Evolutionary conservation across 23 red algal genomes (phyloP), one percentile per base, ranked within the genome.

Genomic region (Gracilaria gracilis): DNA sequence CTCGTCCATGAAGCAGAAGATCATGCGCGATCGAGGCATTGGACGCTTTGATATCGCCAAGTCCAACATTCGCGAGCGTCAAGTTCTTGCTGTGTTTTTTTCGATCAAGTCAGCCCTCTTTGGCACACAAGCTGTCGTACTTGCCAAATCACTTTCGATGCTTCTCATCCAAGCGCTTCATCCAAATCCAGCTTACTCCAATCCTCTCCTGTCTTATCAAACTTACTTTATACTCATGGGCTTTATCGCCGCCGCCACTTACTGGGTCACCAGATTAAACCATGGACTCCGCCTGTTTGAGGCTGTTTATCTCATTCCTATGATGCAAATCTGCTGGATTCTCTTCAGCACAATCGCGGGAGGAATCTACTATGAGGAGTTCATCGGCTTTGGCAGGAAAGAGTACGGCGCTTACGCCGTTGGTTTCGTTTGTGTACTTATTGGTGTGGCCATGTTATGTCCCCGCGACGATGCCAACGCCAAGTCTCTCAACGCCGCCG

Each of bases 311-410:
- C 81, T 94, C 19, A 86, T 97, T 27, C 95, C 95, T 0, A 93
- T 97, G 95, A 93, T 97, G 95, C 89, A 97, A 62, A 97, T 97
- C 39, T 89, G 83, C 76, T 97, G 95, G 95, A 97, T 97, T 69
- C 69, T 97, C 34, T 93, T 97, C 80, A 86, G 85, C 64, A 91
- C 91, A 9, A 81, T 97, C 27, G 80, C 89, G 0, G 95, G 95
- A 7, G 95, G 95, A 38, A 93, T 97, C 39, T 97, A 97, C 66
- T 97, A 93, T 32, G 88, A 97, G 65, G 95, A 97, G 83, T 97
- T 97, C 61, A 90, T 65, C 75, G 86, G 80, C 17, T 97, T 91
- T 75, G 91, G 91, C 25, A 84, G 21, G 79, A 87, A 91, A 72
- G 88, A 97, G 34, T 84, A 93, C 64, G 86, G 71, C 35, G 91